Evolutionary conservation across 176 grass and related monocot species (phyloP).

Genomic region (Triticum turgidum): DNA sequence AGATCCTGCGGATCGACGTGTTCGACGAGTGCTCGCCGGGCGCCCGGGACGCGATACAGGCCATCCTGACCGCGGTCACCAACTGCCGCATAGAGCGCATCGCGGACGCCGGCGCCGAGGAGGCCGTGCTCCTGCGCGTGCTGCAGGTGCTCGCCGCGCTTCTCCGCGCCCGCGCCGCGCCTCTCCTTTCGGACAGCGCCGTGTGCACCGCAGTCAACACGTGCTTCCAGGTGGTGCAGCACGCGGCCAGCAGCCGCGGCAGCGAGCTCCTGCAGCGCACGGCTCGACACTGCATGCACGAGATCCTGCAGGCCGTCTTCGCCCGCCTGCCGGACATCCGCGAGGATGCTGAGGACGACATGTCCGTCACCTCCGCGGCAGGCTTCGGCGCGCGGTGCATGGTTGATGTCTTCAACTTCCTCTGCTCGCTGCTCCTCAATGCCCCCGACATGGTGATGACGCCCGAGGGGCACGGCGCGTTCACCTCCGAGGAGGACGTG

Average conservation of each 20-base stretch:
- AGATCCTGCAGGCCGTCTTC: conserved; percentile 80
- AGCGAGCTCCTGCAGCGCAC: conserved; percentile 79
- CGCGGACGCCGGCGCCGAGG: conserved; percentile 61
- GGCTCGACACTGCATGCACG: conserved; percentile 80
- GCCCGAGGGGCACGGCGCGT: conserved; percentile 50
- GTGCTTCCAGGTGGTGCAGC: conserved; percentile 91
- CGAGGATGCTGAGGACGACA: conserved; percentile 15
- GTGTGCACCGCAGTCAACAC: conserved; percentile 84
- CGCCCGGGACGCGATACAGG: conserved; percentile 69
- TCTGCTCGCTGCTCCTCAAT: conserved; percentile 78
- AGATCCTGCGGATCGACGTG: conserved; percentile 75
- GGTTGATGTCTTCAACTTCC: conserved; percentile 82
- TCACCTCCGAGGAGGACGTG: conserved; percentile 79
- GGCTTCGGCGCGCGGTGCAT: conserved; percentile 84
- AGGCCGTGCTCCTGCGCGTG: conserved; percentile 78
- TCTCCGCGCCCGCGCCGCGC: conserved; percentile 49
- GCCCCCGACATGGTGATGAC: conserved; percentile 49
- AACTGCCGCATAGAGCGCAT: conserved; percentile 69
- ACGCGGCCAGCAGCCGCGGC: conserved; percentile 50
- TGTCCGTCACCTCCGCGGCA: not conserved
- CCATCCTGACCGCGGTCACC: conserved; percentile 60
- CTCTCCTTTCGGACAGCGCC: conserved; percentile 68
- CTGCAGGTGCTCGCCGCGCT: conserved; percentile 74
- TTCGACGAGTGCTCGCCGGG: conserved; percentile 91
- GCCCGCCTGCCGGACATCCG: conserved; percentile 61